Evolutionary conservation across 2,329 filamentous ascomycete genomes (phyloP).

Genomic region (Davidsoniella virescens): DNA sequence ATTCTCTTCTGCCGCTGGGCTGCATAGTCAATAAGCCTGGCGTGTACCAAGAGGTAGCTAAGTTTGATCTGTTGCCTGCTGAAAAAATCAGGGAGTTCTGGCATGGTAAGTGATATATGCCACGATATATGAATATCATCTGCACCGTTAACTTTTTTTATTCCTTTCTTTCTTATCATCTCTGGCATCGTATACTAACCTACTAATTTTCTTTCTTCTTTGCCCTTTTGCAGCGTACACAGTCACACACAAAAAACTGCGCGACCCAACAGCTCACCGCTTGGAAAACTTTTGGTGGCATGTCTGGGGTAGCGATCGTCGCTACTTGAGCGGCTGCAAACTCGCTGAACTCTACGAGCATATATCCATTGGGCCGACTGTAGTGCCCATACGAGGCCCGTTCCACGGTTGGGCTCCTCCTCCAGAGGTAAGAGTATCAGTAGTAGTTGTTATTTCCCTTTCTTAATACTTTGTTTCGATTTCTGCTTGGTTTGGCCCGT

Average conservation of each 20-base stretch:
- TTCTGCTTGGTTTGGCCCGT: not conserved
- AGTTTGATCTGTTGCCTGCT: slow-evolving; percentile 31
- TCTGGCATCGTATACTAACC: no score
- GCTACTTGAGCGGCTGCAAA: slow-evolving; percentile 33
- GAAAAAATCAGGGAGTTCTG: slow-evolving; percentile 40
- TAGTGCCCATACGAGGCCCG: slow-evolving; percentile 38
- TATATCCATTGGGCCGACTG: slow-evolving; percentile 40
- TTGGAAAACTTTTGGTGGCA: slow-evolving; percentile 53
- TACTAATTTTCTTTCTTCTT: slow-evolving; percentile 12
- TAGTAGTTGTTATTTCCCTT: not conserved
- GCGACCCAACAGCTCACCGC: slow-evolving; percentile 45
- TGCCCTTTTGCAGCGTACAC: slow-evolving; percentile 35
- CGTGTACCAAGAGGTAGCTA: slow-evolving; percentile 38
- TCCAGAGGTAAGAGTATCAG: slow-evolving; percentile 18
- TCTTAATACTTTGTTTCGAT: no score
- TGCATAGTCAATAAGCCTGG: slow-evolving; percentile 36
- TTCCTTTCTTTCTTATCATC: not conserved
- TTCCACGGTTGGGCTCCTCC: slow-evolving; percentile 36
- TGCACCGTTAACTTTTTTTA: not conserved
- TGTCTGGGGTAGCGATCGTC: slow-evolving; percentile 43
- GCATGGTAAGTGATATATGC: slow-evolving; percentile 30
- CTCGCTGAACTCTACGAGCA: slow-evolving; percentile 40
- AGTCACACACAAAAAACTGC: slow-evolving; percentile 39
- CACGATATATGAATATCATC: slow-evolving; percentile 5
- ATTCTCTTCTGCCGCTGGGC: slow-evolving; percentile 37